These are phyloP conservation scores for Psilocybe cubensis DNA, from an alignment of 768 basidiomycete species.

Conservation along the genomic window DNA sequence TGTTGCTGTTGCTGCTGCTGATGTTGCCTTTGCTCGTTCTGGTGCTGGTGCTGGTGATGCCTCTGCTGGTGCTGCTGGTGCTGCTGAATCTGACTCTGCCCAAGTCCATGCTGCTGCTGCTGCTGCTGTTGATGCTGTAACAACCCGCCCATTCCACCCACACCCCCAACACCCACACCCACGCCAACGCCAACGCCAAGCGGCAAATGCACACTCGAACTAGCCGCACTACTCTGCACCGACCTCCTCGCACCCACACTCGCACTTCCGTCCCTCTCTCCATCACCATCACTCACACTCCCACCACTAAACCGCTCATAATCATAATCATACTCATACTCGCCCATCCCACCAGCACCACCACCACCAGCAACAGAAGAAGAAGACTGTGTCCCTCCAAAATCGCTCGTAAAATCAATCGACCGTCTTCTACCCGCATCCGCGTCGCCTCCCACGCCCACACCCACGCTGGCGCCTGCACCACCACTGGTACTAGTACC, in stretches of 20 bases:
- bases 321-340: neutral
- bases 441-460: neutral
- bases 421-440: neutral
- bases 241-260: constrained; percentile 45
- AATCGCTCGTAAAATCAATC: neutral
- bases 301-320: neutral
- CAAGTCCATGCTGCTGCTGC: neutral
- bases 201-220: constrained; percentile 14
- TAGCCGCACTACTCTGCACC: constrained; percentile 30
- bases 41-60: neutral
- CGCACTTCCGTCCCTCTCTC: constrained; percentile 45
- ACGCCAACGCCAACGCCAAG: neutral
- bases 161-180: neutral
- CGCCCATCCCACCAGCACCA: neutral
- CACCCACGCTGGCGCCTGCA: neutral
- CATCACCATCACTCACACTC: constrained; percentile 18
- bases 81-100: neutral
- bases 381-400: too few relatives aligned
- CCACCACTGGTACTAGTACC: neutral
- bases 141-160: neutral
- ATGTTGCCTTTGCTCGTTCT: neutral
- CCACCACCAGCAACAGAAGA: too few relatives aligned
- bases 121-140: neutral
- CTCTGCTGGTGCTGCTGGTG: neutral
- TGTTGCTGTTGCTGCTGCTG: constrained; percentile 1